phyloP scores from a whole-genome alignment of 208 protist species.

The Porcisia deanei region DNA sequence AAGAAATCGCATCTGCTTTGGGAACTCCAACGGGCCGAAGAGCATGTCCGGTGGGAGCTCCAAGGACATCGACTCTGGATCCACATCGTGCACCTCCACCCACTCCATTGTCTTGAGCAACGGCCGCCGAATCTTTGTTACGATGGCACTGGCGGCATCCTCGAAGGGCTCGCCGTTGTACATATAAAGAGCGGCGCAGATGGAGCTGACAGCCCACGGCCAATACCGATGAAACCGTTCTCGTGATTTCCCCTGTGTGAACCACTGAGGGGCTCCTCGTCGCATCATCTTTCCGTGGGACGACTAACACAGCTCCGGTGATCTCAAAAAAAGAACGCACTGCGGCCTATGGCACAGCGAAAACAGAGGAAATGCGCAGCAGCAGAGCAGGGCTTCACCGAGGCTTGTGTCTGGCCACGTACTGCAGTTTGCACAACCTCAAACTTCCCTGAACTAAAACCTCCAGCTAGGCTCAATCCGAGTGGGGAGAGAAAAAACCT shows the following conservation, averaged over 20 bases:
- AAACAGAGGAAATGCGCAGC: too few species aligned
- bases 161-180: conserved; percentile 90
- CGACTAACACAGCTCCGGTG: not conserved
- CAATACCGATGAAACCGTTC: conserved; percentile 85
- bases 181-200: conserved; percentile 79
- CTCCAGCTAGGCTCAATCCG: too few species aligned
- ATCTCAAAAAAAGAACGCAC: not conserved
- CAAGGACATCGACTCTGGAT: conserved; percentile 86
- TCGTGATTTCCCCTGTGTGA: conserved; percentile 74
- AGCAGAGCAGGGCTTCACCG: not conserved
- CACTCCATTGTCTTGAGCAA: conserved; percentile 87
- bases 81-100: conserved; percentile 90
- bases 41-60: conserved; percentile 89
- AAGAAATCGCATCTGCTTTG: conserved; percentile 91
- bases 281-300: conserved; percentile 55
- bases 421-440: too few species aligned
- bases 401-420: too few species aligned
- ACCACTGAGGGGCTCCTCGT: conserved; percentile 76
- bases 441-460: too few species aligned
- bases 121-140: conserved; percentile 78
- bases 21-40: conserved; percentile 86
- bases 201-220: conserved; percentile 84
- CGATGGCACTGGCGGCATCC: conserved; percentile 72
- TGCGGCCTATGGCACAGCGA: not conserved
- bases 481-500: too few species aligned